Conservation (phyloP, 2,329 filamentous ascomycete species). For the Chlorencoelia australis region DNA sequence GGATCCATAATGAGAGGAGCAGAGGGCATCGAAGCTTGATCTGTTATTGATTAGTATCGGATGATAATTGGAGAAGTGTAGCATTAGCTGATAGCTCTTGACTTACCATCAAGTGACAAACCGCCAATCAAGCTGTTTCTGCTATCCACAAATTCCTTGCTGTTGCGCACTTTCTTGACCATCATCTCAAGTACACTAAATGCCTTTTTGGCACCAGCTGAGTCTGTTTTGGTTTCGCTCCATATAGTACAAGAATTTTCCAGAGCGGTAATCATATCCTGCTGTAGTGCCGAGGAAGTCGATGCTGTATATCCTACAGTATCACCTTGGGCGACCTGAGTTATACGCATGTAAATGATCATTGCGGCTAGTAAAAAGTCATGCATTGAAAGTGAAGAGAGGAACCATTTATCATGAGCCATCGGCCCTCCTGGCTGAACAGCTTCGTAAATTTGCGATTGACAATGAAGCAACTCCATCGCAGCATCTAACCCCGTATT, state of each 20-base stretch:
- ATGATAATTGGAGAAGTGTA: not conserved
- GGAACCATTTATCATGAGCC: conserved; percentile 42
- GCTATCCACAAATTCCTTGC: not conserved
- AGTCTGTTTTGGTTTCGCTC: not conserved
- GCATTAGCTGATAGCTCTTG: not conserved
- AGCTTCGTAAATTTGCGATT: conserved; percentile 36
- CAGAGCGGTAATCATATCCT: conserved; percentile 1
- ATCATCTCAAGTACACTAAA: conserved; percentile 1
- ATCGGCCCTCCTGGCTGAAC: conserved; percentile 43
- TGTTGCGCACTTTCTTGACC: not conserved
- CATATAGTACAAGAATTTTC: not conserved
- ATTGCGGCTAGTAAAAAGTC: conserved; percentile 52
- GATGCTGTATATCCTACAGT: not conserved
- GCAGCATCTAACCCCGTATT: conserved; percentile 40
- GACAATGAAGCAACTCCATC: conserved; percentile 36
- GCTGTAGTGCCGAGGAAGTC: not conserved
- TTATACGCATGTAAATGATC: conserved; percentile 32
- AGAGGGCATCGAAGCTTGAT: not conserved
- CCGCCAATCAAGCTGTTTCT: not conserved
- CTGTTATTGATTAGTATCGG: not conserved
- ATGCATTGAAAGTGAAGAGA: conserved; percentile 45
- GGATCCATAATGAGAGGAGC: not conserved
- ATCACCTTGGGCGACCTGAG: not conserved
- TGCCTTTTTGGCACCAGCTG: not conserved
- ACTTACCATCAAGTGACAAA: conserved; percentile 1